These are phyloP conservation scores for Hypsizygus marmoreus DNA, from an alignment of 768 basidiomycete genomes.

Conservation along the genomic window DNA sequence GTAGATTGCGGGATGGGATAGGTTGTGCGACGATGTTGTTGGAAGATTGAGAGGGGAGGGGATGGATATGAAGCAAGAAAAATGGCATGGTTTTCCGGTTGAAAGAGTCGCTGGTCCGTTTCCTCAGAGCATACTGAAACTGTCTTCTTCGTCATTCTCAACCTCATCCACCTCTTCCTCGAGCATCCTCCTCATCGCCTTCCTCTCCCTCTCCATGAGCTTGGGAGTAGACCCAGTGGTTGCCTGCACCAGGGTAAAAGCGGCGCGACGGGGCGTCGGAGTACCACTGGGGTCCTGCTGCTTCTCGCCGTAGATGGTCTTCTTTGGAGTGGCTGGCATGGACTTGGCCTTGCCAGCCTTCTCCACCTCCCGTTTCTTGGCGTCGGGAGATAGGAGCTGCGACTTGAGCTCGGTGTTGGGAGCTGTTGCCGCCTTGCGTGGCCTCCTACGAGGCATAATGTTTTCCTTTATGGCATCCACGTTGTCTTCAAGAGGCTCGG, in stretches of 20 bases:
- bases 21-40: too few relatives aligned
- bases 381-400: conserved; percentile 23
- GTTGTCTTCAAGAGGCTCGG: conserved; percentile 21
- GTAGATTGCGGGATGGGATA: not conserved
- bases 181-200: conserved; percentile 30
- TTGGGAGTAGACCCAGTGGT: conserved; percentile 20
- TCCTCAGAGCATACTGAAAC: not conserved
- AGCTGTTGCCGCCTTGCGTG: conserved; percentile 39
- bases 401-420: conserved; percentile 20
- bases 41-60: not conserved
- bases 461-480: conserved; percentile 61
- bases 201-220: conserved; percentile 23
- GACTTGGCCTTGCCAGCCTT: conserved; percentile 22
- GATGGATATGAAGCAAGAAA: not conserved
- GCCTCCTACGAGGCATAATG: conserved; percentile 45
- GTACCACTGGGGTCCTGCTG: conserved; percentile 11
- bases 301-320: conserved; percentile 7
- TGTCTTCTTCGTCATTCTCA: conserved; percentile 16
- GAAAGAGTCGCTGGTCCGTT: not conserved
- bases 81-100: not conserved
- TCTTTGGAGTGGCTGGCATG: conserved; percentile 28
- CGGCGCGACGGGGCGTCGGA: conserved; percentile 29
- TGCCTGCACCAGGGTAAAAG: conserved; percentile 17
- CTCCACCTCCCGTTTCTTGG: conserved; percentile 21
- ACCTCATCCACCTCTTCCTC: conserved; percentile 37